Percentiles rank a stretch among this genome's conserved stretches.
phyloP scores from a whole-genome alignment of 306 rosid species.

The Neltuma alba region DNA sequence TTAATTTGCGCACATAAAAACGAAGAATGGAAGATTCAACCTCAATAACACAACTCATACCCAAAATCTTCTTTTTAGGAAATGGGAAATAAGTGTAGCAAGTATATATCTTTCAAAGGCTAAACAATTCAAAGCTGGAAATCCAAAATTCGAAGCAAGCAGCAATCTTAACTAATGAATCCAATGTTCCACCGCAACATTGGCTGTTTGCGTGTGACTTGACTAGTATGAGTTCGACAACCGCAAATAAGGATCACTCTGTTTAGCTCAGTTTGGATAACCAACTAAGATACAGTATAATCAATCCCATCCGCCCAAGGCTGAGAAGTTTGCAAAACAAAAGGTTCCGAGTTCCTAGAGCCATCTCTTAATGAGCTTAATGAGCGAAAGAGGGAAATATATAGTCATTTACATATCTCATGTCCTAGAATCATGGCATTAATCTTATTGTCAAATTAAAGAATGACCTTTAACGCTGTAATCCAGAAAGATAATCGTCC shows the following conservation, averaged over 20 bases:
- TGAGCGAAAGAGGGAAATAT: not conserved
- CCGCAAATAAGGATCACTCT: not conserved
- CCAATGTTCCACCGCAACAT: not conserved
- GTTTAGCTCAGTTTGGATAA: not conserved
- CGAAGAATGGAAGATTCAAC: not conserved
- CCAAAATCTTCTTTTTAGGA: slow-evolving; percentile 35
- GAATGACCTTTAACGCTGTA: slow-evolving; percentile 74
- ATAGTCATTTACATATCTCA: not conserved
- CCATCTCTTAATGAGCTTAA: not conserved
- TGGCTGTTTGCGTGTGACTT: not conserved
- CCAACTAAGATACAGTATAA: not conserved
- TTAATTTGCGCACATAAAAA: not conserved
- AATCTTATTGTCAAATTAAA: not conserved
- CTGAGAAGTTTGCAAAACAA: not conserved
- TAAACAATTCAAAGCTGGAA: not conserved
- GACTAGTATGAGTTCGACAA: not conserved
- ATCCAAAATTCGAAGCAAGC: slow-evolving; percentile 5
- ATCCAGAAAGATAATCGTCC: slow-evolving; percentile 86
- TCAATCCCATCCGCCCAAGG: not conserved
- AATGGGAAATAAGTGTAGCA: slow-evolving; percentile 20
- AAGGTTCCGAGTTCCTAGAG: not conserved
- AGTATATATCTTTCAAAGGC: slow-evolving; percentile 36
- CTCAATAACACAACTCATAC: not conserved
- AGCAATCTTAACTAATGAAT: not conserved
- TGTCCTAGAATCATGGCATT: not conserved